phyloP scores from a whole-genome alignment of 1,284 basidiomycete genomes.

The Cryptococcus sp. region DNA sequence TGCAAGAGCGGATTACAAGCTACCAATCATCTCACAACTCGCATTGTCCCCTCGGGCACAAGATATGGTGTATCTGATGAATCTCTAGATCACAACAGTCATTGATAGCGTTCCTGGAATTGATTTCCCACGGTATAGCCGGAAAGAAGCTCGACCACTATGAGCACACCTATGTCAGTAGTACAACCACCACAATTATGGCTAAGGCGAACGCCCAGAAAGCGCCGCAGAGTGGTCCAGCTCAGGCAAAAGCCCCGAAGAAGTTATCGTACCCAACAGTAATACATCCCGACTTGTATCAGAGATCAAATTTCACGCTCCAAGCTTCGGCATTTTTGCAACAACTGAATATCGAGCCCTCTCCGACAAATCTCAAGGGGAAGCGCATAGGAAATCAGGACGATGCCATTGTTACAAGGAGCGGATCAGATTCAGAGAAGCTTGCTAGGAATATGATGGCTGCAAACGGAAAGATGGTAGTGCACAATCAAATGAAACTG shows the following conservation, averaged over 20 bases:
- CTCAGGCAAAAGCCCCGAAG: constrained; percentile 2
- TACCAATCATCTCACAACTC: no score
- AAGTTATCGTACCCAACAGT: constrained; percentile 16
- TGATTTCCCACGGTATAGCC: no score
- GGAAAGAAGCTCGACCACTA: no score
- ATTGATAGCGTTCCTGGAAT: no score
- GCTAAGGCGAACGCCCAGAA: constrained; percentile 1
- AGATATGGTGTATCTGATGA: no score
- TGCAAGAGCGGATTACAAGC: no score
- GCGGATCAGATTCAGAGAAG: neutral
- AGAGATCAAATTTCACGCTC: constrained; percentile 39
- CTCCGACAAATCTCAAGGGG: constrained; percentile 15
- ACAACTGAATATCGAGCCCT: constrained; percentile 4
- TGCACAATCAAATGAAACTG: constrained; percentile 42
- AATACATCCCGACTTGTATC: constrained; percentile 35
- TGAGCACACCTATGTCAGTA: neutral
- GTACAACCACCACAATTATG: constrained; percentile 4
- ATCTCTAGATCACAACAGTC: no score
- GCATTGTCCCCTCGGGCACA: no score
- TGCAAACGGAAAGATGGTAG: constrained; percentile 28
- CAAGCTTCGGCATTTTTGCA: constrained; percentile 40
- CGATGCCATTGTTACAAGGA: neutral
- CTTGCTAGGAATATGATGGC: constrained; percentile 14
- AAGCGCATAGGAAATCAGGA: constrained; percentile 12
- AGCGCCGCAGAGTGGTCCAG: neutral